Conservation (phyloP, 1,284 basidiomycete species). For the Ganoderma resinaceum region DNA sequence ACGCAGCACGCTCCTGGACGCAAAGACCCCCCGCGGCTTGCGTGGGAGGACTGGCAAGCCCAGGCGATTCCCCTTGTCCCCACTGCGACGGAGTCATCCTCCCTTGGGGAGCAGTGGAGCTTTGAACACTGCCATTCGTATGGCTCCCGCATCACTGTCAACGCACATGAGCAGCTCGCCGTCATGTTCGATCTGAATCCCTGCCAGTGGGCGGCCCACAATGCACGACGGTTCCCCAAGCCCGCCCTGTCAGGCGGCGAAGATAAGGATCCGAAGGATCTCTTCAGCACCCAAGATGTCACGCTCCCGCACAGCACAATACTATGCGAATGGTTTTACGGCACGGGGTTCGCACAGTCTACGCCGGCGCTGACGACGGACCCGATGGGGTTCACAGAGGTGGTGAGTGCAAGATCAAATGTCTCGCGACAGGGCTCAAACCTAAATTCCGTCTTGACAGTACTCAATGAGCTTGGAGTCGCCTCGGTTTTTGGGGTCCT, state of each 20-base stretch:
- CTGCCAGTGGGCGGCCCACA: background rate
- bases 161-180: background rate
- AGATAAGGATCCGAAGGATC: background rate
- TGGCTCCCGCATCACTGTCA: background rate
- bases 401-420: background rate
- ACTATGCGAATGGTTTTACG: background rate
- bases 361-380: background rate
- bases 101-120: background rate
- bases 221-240: background rate
- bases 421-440: background rate
- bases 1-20: background rate
- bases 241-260: background rate
- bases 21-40: background rate
- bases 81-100: background rate
- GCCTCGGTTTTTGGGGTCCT: background rate
- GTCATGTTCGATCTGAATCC: background rate
- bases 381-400: background rate
- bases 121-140: background rate
- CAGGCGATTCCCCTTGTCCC: background rate
- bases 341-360: background rate
- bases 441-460: background rate
- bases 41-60: background rate
- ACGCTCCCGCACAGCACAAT: background rate
- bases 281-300: background rate
- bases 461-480: background rate